Base-by-base conservation (phyloP, 352 stramenopile species). In the Phytophthora tentaculata region DNA sequence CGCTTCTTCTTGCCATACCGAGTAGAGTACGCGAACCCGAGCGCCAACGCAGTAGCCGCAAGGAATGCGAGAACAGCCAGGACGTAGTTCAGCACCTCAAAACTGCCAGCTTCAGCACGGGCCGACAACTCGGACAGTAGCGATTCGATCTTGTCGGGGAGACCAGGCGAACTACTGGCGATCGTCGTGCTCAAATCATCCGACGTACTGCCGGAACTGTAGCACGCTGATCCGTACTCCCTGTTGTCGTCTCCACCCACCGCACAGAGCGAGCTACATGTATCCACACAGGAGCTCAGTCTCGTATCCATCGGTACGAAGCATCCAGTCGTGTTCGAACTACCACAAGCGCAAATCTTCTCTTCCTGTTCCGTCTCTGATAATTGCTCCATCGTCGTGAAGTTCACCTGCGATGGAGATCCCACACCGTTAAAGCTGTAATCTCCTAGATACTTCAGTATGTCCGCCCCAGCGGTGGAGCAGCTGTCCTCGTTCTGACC, bases 401-500 rank as follows among this genome's bases (percentile, higher is more conserved):
- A 83, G 41, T 92, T 90, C 54, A 93, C 77, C 50, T 92, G 84
- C 7, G 84, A 71, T 2, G 86, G 81, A 12, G 83, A 90, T 23
- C 84, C 83, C 24, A 91, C 32, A n/a, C 68, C 76, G 52, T 81
- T 74, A 63, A 91, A 88, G 52, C 84, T 88, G 73, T 92, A 93
- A 14, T 68, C 26, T 8, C 84, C 84, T 66, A 95, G 86, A 35
- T 78, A 83, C 12, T 74, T 54, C 50, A 94, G 53, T 22, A 92
- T 41, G 5, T 79, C 80, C n/a, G 75, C 71, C 13, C 76, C 81
- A 60, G 66, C 69, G 17, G 82, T 75, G 10, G 80, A 89, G 69
- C 86, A 94, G 53, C 87, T 88, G 14, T 84, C 62, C 2, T 59
- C 56, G 22, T 64, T 66, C 12, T 71, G 52, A 5, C 58, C 78